A percentile compares a stretch with the other conserved stretches of the same genome.
These are phyloP conservation scores for Coelastrella sp. DNA, from an alignment of 139 green algal genomes.

Conservation along the genomic window DNA sequence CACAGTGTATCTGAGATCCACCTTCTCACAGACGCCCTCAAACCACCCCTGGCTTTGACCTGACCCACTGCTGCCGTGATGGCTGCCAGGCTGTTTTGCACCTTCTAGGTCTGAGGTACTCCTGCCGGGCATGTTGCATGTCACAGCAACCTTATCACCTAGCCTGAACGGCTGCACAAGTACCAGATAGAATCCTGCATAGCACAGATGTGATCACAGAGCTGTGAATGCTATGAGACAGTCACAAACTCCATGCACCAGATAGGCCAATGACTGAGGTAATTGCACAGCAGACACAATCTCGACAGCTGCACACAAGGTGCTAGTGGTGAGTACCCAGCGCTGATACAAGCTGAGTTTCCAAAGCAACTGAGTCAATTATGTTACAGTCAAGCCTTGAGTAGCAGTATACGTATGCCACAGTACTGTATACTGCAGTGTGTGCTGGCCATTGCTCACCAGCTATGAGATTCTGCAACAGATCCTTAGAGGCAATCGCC, in stretches of 20 bases:
- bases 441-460: slow-evolving; percentile 23
- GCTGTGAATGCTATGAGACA: too few species aligned
- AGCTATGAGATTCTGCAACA: slow-evolving; percentile 77
- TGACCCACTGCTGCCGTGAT: not conserved
- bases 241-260: too few species aligned
- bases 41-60: slow-evolving; percentile 64
- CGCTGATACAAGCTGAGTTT: too few species aligned
- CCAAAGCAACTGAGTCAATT: too few species aligned
- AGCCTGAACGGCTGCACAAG: slow-evolving; percentile 73
- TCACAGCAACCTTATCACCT: slow-evolving; percentile 75
- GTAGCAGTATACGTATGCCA: too few species aligned
- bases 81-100: not conserved
- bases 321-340: too few species aligned
- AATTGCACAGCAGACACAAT: too few species aligned
- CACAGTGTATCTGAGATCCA: slow-evolving; percentile 72
- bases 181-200: slow-evolving; percentile 78
- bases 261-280: too few species aligned
- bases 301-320: too few species aligned
- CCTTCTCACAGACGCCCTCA: slow-evolving; percentile 77
- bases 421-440: not conserved
- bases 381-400: too few species aligned
- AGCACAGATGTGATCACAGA: not conserved
- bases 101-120: not conserved
- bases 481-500: slow-evolving; percentile 77
- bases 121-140: slow-evolving; percentile 30